phyloP scores from a whole-genome alignment of 2,329 filamentous ascomycete genomes.

The Aspergillus pseudoterreus region DNA sequence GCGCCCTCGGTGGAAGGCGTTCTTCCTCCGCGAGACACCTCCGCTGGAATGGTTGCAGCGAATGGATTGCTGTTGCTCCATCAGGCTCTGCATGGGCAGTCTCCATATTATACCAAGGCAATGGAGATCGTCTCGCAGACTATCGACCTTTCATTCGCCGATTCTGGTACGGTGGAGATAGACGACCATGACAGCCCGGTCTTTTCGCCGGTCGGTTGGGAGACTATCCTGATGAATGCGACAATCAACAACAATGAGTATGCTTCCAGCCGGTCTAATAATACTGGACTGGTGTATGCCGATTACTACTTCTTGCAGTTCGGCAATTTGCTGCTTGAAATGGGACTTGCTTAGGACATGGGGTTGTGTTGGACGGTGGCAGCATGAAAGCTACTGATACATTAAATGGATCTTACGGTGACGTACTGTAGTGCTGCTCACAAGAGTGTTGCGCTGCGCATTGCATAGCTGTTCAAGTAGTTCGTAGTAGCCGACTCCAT shows the following conservation, averaged over 20 bases:
- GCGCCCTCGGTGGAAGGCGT: slow-evolving; percentile 12
- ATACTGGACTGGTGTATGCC: slow-evolving; percentile 43
- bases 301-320: slow-evolving; percentile 43
- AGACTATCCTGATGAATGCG: slow-evolving; percentile 35
- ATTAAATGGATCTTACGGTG: too few species aligned
- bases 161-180: background rate
- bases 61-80: slow-evolving; percentile 36
- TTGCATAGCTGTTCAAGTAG: too few species aligned
- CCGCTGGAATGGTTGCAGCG: slow-evolving; percentile 41
- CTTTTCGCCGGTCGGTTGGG: background rate
- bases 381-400: too few species aligned
- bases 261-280: slow-evolving; percentile 28
- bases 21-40: slow-evolving; percentile 34
- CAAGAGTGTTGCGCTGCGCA: too few species aligned
- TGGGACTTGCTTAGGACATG: slow-evolving; percentile 11
- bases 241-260: slow-evolving; percentile 38
- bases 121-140: background rate
- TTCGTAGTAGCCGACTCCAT: too few species aligned
- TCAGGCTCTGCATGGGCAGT: slow-evolving; percentile 6
- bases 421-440: too few species aligned
- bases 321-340: slow-evolving; percentile 38
- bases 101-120: background rate
- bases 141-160: slow-evolving; percentile 15
- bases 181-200: background rate
- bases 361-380: background rate